These are phyloP conservation scores for Candida boleticola DNA, from an alignment of 805 yeast genomes.

Conservation along the genomic window DNA sequence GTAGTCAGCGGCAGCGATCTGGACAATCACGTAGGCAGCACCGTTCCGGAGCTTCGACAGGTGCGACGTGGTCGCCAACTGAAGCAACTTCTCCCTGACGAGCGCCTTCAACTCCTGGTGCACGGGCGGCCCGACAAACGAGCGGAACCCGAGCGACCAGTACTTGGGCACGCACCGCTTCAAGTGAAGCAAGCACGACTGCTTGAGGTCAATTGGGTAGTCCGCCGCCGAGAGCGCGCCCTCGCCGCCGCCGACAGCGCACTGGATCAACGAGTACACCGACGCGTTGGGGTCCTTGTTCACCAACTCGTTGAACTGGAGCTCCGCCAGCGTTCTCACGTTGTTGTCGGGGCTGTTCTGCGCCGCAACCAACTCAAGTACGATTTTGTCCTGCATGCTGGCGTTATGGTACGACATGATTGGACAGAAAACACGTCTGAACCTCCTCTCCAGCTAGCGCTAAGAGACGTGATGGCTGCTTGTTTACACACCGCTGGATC, in stretches of 20 bases:
- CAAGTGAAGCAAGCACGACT: slow-evolving; percentile 63
- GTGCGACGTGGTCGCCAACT: slow-evolving; percentile 39
- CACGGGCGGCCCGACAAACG: slow-evolving; percentile 67
- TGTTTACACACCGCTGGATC: too few relatives aligned
- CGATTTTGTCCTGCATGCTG: neutral
- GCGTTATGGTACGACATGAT: neutral
- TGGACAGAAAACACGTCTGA: too few relatives aligned
- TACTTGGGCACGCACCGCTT: slow-evolving; percentile 65
- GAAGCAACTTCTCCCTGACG: slow-evolving; percentile 52
- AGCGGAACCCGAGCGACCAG: slow-evolving; percentile 84
- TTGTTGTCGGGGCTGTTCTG: slow-evolving; percentile 49
- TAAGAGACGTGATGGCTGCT: too few relatives aligned
- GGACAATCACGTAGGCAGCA: slow-evolving; percentile 73
- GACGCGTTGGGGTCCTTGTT: slow-evolving; percentile 49
- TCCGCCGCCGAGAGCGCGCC: slow-evolving; percentile 6
- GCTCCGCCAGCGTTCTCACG: slow-evolving; percentile 53
- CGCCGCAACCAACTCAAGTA: slow-evolving; percentile 14
- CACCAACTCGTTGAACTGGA: slow-evolving; percentile 41
- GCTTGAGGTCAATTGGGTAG: slow-evolving; percentile 43
- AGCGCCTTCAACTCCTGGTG: slow-evolving; percentile 47
- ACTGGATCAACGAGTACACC: slow-evolving; percentile 39
- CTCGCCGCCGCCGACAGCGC: slow-evolving; percentile 29
- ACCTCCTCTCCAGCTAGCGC: too few relatives aligned
- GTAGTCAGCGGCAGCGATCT: slow-evolving; percentile 82
- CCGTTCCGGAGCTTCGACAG: slow-evolving; percentile 63